phyloP scores from a whole-genome alignment of 2,329 filamentous ascomycete species.

The Parascedosporium putredinis region DNA sequence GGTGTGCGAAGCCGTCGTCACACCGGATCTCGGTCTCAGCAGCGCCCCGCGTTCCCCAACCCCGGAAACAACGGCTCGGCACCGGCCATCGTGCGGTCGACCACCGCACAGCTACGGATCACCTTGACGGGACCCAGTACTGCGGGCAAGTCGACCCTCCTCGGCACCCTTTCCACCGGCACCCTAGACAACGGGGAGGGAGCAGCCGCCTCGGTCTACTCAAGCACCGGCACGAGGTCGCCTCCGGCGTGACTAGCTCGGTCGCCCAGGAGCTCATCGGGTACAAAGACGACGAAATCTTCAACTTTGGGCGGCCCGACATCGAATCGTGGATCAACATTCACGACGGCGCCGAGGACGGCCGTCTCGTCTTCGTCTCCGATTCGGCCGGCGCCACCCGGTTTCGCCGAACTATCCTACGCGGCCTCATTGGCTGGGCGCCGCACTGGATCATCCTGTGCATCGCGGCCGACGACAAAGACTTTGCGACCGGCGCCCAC shows the following conservation, averaged over 20 bases:
- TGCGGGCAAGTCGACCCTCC: conserved; percentile 82
- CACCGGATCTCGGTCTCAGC: conserved; percentile 49
- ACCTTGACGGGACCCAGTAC: conserved; percentile 83
- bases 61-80: neutral
- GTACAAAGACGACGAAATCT: conserved; percentile 51
- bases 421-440: conserved; percentile 88
- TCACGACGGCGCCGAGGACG: conserved; percentile 63
- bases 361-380: conserved; percentile 74
- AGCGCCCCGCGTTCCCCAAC: neutral
- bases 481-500: conserved; percentile 28
- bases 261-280: conserved; percentile 90
- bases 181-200: conserved; percentile 86
- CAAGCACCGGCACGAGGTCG: conserved; percentile 88
- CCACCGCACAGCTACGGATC: conserved; percentile 67
- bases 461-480: conserved; percentile 66
- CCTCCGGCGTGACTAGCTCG: conserved; percentile 85
- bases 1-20: conserved; percentile 86
- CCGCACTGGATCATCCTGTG: conserved; percentile 91
- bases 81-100: conserved; percentile 24
- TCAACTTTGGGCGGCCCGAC: conserved; percentile 70
- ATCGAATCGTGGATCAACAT: conserved; percentile 93
- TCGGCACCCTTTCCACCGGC: conserved; percentile 81
- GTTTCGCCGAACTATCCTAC: conserved; percentile 78
- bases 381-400: conserved; percentile 88
- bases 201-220: conserved; percentile 81